Evolutionary conservation across 2,329 filamentous ascomycete genomes (phyloP), one percentile per base, ranked within the genome.

Genomic region (Aspergillus spinulosporus): DNA sequence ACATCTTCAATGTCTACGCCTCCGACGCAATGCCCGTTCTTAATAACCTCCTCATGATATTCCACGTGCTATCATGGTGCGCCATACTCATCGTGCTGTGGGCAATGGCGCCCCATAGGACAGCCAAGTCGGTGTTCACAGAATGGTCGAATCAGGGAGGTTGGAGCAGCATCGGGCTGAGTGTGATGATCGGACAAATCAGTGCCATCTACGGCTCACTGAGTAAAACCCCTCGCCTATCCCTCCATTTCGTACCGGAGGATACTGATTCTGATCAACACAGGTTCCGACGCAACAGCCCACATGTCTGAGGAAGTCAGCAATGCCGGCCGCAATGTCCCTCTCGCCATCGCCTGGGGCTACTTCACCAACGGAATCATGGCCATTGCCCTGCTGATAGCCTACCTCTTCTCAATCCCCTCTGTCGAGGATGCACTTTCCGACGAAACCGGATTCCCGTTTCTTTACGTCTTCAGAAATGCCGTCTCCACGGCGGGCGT

Each of bases 231-330:
- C 12, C 5, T 15, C 66, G 21, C 57, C 15, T 60, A 42, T 39
- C 4, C n/a, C 5, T 40, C 28, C 12, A 14, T 14, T 31, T 21
- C 21, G 21, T 21, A 21, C 21, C 21, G 21, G 21, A 21, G 21
- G 21, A 21, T 21, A 21, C 21, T 21, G 21, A 21, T 21, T 21
- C 21, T 21, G 21, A 21, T 21, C 21, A 21, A 21, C 21, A 21
- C 54, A 65, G 56, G 71, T 62, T 51, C 72, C 60, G 65, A 69
- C 48, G 64, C 66, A 14, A 66, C 66, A 1, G 53, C 74, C 65
- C 64, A 67, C 48, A 74, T 81, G 63, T 76, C 78, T 3, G 79
- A 81, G 63, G 79, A 81, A 62, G 74, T 80, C 26, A 73, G 75
- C 44, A 73, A 80, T 39, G 76, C 79, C 2, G 71, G 73, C 2